Base-by-base conservation (phyloP, 805 yeast genomes). In the Phaffomyces antillensis region DNA sequence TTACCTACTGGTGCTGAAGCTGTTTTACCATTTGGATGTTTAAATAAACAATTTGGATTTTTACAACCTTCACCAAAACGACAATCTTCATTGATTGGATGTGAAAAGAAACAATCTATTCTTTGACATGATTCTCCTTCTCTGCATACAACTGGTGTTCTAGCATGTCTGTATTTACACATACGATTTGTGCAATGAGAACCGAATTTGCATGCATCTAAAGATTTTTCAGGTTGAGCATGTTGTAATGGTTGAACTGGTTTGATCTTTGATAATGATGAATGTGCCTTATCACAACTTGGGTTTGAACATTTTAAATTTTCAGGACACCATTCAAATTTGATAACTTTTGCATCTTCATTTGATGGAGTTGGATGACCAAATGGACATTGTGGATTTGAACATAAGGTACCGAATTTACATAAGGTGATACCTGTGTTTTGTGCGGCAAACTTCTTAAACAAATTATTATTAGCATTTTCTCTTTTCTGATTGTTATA, bases 311-410 rank as follows among this genome's bases (percentile, higher is more conserved):
- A 89, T 18, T 65, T 62, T 52, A 82, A 73, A 52, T 86, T 86
- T 33, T 71, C 77, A 8, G 81, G 67, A 68, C 96, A 89, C 95
- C 95, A 86, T 52, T 79, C 83, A 40, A 76, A 66, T 16, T 75
- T 73, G 15, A 76, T 68, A 36, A 88, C 86, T 54, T 80, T 78
- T 26, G 89, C 88, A 49, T 75, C 79, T 50, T 73, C 77, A 65
- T 84, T 86, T 16, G 87, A 84, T 2, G 95, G 93, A 0, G 96
- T 86, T 38, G 97, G 96, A 60, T 89, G 96, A 24, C 89, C 96
- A 67, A 82, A 87, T 26, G 89, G 87, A 68, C 96, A 89, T 50
- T 77, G 66, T 49, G 80, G 87, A 57, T 85, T 86, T 23, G 86
- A 71, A 65, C 96, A 89, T 35, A 77, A 63, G 23, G 73, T 70